A percentile compares a stretch with the other conserved stretches of the same genome.
phyloP scores from a whole-genome alignment of 2,329 filamentous ascomycete genomes.

The Rutstroemia sp. region DNA sequence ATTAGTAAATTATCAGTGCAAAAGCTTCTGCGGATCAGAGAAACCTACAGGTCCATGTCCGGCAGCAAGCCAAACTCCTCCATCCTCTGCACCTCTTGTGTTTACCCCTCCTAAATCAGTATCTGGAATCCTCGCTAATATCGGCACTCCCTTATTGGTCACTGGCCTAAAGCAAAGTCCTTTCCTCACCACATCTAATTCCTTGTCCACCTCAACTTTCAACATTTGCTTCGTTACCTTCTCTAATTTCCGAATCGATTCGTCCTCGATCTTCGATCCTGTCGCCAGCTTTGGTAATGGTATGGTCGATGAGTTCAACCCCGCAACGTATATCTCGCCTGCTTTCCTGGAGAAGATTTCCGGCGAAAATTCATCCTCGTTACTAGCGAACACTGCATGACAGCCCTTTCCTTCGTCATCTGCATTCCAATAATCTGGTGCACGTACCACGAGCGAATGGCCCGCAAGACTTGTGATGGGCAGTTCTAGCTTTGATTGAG shows the following conservation, averaged over 20 bases:
- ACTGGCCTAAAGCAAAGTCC: constrained; percentile 69
- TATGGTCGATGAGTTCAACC: constrained; percentile 55
- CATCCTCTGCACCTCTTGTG: constrained; percentile 34
- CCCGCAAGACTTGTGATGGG: constrained; percentile 59
- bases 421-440: constrained; percentile 42
- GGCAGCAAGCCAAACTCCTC: constrained; percentile 63
- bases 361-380: constrained; percentile 46
- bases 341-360: constrained; percentile 63
- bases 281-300: constrained; percentile 51
- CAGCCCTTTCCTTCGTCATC: constrained; percentile 41
- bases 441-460: constrained; percentile 61
- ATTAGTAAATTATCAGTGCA: too few relatives aligned
- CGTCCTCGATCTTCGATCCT: constrained; percentile 38
- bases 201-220: constrained; percentile 35
- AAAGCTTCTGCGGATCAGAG: too few relatives aligned
- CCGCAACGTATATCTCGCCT: constrained; percentile 66
- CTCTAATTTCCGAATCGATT: constrained; percentile 43
- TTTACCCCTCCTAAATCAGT: constrained; percentile 43
- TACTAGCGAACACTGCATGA: constrained; percentile 58
- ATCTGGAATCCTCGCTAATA: constrained; percentile 52
- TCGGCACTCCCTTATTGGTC: constrained; percentile 54
- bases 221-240: constrained; percentile 42
- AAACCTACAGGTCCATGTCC: constrained; percentile 55
- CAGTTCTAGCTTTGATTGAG: constrained; percentile 41
- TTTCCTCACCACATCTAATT: constrained; percentile 55